Evolutionary conservation across 1,284 basidiomycete genomes (phyloP), one percentile per base, ranked within the genome.

Genomic region (Trichosporon sp.): DNA sequence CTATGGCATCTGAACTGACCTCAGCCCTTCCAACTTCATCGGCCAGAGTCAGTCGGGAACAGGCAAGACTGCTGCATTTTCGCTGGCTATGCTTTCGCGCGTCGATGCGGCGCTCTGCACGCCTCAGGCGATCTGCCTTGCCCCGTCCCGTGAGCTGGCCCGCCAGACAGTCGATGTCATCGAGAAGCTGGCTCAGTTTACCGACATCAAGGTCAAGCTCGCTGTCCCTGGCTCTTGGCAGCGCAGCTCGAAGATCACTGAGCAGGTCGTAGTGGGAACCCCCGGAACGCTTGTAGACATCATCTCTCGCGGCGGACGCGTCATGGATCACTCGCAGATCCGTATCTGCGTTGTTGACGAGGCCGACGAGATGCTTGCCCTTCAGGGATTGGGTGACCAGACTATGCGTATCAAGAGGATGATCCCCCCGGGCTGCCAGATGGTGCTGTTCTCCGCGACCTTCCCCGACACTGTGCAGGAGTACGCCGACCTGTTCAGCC

Each of bases 41-140:
- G 96, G 94, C 10, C 96, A 99, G 82, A 97, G 94, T 58, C 96
- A 99, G 78, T 99, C 96, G 25, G 96, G 96, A 46, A 99, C 96
- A 8, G 96, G 96, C 63, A 99, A 99, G 83, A 99, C 96, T 3
- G 96, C 96, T 6, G 96, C 96, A 2, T 99, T 99, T 78, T 91
- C 95, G 13, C 85, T 99, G 61, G 95, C 95, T 29, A 99, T 99
- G 95, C 86, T 99, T 23, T 94, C 90, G 75, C 88, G 95, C 34
- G 86, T 99, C 64, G 93, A 98, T 80, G 93, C 90, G 72, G 85
- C 86, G 33, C 82, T 89, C 63, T 86, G 90, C 70, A 89, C 89
- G 69, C 89, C 94, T 36, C 96, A 95, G 89, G 94, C 93, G 8
- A 84, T 97, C 64, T 95, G 93, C 79, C 85, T 97, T 21, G 92